These are phyloP conservation scores for Fusarium albidum DNA, from an alignment of 2,329 filamentous ascomycete genomes.

Conservation along the genomic window DNA sequence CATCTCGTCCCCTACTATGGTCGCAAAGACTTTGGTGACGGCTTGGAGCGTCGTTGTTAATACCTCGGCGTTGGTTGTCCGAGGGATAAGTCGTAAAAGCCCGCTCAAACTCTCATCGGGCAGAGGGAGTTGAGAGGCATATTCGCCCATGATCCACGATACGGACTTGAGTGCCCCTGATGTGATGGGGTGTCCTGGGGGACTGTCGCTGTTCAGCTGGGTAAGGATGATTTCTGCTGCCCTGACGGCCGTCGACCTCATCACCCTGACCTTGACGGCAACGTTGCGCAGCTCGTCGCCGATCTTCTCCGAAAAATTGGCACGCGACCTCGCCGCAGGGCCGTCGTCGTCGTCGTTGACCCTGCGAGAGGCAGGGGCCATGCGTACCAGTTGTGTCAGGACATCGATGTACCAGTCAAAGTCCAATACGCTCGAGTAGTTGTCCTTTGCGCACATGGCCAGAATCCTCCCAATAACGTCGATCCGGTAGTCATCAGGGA, in stretches of 20 bases:
- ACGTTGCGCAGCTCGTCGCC: slow-evolving; percentile 89
- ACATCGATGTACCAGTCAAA: slow-evolving; percentile 99
- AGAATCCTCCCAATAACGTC: slow-evolving; percentile 86
- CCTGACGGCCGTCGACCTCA: slow-evolving; percentile 80
- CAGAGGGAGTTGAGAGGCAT: slow-evolving; percentile 73
- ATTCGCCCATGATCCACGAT: slow-evolving; percentile 91
- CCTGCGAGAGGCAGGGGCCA: slow-evolving; percentile 63
- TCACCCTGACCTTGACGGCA: slow-evolving; percentile 87
- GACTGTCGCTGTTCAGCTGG: slow-evolving; percentile 61
- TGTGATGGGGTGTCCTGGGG: slow-evolving; percentile 63
- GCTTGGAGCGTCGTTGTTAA: slow-evolving; percentile 86
- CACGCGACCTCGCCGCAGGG: slow-evolving; percentile 37
- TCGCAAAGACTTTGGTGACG: slow-evolving; percentile 83
- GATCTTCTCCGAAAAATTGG: slow-evolving; percentile 72
- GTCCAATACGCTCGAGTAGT: slow-evolving; percentile 84
- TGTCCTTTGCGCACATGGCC: slow-evolving; percentile 88
- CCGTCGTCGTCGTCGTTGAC: slow-evolving; percentile 51
- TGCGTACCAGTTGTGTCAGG: slow-evolving; percentile 82
- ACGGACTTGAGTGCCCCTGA: slow-evolving; percentile 77
- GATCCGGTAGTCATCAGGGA: slow-evolving; percentile 86
- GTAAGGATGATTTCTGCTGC: slow-evolving; percentile 81
- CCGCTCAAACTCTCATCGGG: slow-evolving; percentile 77
- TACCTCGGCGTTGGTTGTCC: slow-evolving; percentile 67
- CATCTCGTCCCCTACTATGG: slow-evolving; percentile 71
- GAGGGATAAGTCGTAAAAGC: slow-evolving; percentile 72